Conservation (phyloP, 2,329 filamentous ascomycete species). For the Aspergillus fructus region DNA sequence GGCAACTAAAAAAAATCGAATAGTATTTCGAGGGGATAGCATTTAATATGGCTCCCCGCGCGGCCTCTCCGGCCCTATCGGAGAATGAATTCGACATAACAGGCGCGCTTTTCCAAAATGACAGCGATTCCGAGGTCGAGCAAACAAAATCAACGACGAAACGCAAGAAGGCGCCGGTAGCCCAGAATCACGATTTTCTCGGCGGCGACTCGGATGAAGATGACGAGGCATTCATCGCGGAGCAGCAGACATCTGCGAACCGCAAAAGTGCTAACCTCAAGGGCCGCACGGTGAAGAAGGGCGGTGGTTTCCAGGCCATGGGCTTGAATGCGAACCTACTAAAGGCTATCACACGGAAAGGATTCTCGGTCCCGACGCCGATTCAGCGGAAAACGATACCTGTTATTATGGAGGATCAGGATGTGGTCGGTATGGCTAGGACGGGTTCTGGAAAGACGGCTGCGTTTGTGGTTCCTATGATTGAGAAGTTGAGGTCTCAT, state of each 20-base stretch:
- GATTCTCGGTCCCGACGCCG: conserved; percentile 92
- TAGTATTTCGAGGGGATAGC: not conserved
- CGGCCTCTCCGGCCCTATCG: conserved; percentile 76
- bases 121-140: conserved; percentile 49
- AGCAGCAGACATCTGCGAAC: conserved; percentile 82
- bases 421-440: conserved; percentile 98
- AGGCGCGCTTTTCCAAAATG: conserved; percentile 67
- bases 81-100: conserved; percentile 93
- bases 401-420: conserved; percentile 80
- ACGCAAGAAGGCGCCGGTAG: conserved; percentile 31
- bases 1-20: not conserved
- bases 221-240: conserved; percentile 88
- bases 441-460: conserved; percentile 99
- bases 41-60: conserved; percentile 66
- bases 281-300: conserved; percentile 85
- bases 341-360: conserved; percentile 89
- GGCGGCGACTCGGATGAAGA: conserved; percentile 51
- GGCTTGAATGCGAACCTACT: conserved; percentile 78
- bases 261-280: conserved; percentile 80
- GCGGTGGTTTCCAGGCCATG: conserved; percentile 96
- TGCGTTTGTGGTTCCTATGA: conserved; percentile 97
- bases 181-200: conserved; percentile 53
- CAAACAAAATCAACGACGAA: conserved; percentile 54
- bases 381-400: conserved; percentile 98
- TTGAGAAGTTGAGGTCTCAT: conserved; percentile 86